phyloP scores from a whole-genome alignment of 192 early-diverging fungal species.

The Phycomyces nitens region DNA sequence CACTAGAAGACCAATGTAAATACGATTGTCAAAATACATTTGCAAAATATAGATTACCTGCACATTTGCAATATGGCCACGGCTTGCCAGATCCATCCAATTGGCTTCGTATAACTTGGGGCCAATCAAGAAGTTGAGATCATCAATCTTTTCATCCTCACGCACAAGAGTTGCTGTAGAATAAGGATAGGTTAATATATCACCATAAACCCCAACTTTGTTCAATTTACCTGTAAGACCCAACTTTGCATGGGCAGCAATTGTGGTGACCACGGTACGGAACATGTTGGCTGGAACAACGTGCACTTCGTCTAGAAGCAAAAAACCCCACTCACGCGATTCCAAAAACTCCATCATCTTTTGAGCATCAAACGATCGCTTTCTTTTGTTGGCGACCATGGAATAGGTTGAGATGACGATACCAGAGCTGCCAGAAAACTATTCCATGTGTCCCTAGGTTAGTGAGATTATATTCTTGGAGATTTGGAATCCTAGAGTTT shows the following conservation, averaged over 20 bases:
- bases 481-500: background rate
- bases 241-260: slow-evolving; percentile 93
- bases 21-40: slow-evolving; percentile 17
- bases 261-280: slow-evolving; percentile 85
- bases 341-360: slow-evolving; percentile 95
- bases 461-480: background rate
- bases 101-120: slow-evolving; percentile 99
- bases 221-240: slow-evolving; percentile 68
- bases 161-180: slow-evolving; percentile 87
- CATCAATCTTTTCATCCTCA: slow-evolving; percentile 97
- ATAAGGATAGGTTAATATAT: slow-evolving; percentile 36
- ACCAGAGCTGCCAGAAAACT: slow-evolving; percentile 83
- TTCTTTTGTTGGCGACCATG: slow-evolving; percentile 93
- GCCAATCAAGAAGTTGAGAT: slow-evolving; percentile 96
- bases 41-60: slow-evolving; percentile 37
- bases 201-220: background rate
- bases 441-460: background rate
- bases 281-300: slow-evolving; percentile 98
- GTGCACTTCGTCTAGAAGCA: slow-evolving; percentile 97
- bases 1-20: slow-evolving; percentile 42
- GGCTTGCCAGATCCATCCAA: slow-evolving; percentile 97
- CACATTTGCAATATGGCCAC: slow-evolving; percentile 97
- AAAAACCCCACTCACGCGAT: slow-evolving; percentile 93
- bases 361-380: slow-evolving; percentile 88
- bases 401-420: slow-evolving; percentile 96